phyloP scores from a whole-genome alignment of 768 basidiomycete species.

The Pisolithus microcarpus region DNA sequence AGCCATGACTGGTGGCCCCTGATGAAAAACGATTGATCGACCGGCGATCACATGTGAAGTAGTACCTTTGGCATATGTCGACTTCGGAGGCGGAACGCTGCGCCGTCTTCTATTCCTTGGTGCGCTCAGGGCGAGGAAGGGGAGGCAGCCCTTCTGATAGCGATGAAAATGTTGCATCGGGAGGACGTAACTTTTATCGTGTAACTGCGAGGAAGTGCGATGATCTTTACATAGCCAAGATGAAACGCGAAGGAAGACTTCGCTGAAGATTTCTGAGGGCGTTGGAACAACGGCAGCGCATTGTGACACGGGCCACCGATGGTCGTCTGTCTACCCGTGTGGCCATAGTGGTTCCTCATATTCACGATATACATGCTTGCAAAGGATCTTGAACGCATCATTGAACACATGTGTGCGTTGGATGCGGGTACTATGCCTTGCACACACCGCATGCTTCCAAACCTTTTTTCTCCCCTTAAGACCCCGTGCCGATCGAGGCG shows the following conservation, averaged over 20 bases:
- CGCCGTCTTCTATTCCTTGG: neutral
- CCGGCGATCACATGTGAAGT: conserved; percentile 35
- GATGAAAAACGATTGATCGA: conserved; percentile 28
- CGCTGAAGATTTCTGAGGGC: no score
- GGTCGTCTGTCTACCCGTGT: neutral
- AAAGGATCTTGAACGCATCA: neutral
- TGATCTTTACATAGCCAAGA: no score
- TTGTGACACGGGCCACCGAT: neutral
- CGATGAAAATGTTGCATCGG: neutral
- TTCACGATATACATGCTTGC: neutral
- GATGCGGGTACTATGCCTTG: neutral
- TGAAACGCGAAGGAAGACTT: no score
- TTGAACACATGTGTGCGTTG: neutral
- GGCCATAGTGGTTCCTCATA: neutral
- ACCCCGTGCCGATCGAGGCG: neutral
- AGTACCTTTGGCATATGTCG: conserved; percentile 34
- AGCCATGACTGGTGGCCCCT: no score
- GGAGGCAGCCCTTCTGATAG: neutral
- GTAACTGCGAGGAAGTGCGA: no score
- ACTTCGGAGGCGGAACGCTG: conserved; percentile 13
- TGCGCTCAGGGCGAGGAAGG: neutral
- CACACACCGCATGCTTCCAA: neutral
- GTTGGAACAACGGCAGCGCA: no score
- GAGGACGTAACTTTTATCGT: no score
- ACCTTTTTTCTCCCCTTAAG: neutral